Base-by-base conservation (phyloP, 108 stramenopile species). In the Nitzschia sp. region DNA sequence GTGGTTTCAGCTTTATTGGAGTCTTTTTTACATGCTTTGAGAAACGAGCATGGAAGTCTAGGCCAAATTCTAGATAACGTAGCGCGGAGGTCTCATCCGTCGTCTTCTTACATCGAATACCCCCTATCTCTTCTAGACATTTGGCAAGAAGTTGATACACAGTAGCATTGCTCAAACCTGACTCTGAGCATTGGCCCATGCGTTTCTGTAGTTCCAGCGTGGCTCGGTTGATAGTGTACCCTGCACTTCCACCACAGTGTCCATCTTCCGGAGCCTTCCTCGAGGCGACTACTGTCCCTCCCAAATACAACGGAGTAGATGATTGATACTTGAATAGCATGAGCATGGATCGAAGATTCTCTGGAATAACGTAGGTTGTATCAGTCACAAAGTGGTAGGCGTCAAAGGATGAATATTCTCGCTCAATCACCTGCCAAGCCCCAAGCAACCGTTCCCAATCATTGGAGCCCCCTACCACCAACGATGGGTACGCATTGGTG, bases 331-430 rank as follows among this genome's bases (percentile, higher is more conserved):
- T 19, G 51, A 82, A 76, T 5, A n/a, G 14, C 29, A 29, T 39
- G 12, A 53, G 34, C 65, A 66, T 52, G 29, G 14, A 25, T 11
- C 88, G 78, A 58, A 96, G 75, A 76, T 96, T 96, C 40, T 93
- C 78, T 8, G 87, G 77, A 60, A 96, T 67, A 11, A 93, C 80
- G 63, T 84, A 96, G 65, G 90, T 58, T 73, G 94, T 89, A 48
- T 94, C 93, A 14, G 88, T 90, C 21, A 89, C 93, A 51, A 92
- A 66, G 50, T 88, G 82, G 72, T 92, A 94, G 0, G 53, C 51
- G 6, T 52, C 37, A 67, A 72, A 94, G 70, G 92, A 86, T 63
- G 69, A 88, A 46, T 25, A 37, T 1, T 60, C 12, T 64, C 93
- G 88, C 37, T 52, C 38, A 41, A 75, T 63, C 10, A 91, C 85